Evolutionary conservation across 306 rosid species (phyloP), one percentile per base, ranked within the genome.

Genomic region (Acacia melanoxylon): DNA sequence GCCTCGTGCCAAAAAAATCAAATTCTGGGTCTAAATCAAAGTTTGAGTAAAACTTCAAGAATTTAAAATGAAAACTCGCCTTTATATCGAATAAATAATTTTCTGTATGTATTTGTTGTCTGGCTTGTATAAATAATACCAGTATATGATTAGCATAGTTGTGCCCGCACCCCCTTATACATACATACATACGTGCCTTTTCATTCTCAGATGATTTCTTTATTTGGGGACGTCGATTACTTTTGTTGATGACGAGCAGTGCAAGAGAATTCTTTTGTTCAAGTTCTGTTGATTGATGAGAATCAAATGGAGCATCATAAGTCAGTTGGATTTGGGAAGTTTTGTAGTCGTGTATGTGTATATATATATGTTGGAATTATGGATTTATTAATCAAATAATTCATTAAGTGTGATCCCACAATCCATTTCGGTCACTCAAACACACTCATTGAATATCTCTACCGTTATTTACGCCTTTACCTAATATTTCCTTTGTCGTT

Each of bases 191-290:
- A 19, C 10, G 31, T 42, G 22, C 35, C 59, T 71, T 45, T 13
- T 13, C 65, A 45, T 72, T 66, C 0, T n/a, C n/a, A n/a, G n/a
- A n/a, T n/a, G n/a, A n/a, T n/a, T n/a, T n/a, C n/a, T n/a, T n/a
- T n/a, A n/a, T 67, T 74, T 80, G 84, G 83, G 85, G 10, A 80
- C 35, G 0, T 72, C 75, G 83, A 86, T 85, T 33, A 77, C 77
- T 31, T 86, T 86, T 19, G 80, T 63, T 4, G 86, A 85, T 74
- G 83, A 86, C 2, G 75, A 83, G 4, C 81, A 77, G 81, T 0
- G 68, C 40, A 72, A 20, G 9, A 29, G 72, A 71, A 51, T 7
- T 12, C 24, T 13, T 20, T 76, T 75, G 78, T 59, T 41, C 59
- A 2, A 52, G 70, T 48, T 68, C 46, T 49, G 48, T 20, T 68